These are phyloP conservation scores for Syzygium aromaticum DNA, from an alignment of 345 rosid species.

Conservation along the genomic window DNA sequence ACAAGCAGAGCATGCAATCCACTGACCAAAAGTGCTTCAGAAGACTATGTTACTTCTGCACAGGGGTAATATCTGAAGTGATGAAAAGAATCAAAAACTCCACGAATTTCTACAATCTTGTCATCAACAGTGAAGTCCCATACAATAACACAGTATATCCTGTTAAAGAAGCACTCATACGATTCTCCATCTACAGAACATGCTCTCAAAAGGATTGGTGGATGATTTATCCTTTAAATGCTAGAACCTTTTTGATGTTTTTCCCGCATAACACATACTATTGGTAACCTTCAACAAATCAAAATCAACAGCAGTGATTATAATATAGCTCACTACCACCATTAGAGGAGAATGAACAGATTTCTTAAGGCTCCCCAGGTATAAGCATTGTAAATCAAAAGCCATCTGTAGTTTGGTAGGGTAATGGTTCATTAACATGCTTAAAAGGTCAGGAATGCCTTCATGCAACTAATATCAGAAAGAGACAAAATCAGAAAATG, in stretches of 20 bases:
- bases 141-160: neutral
- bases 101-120: neutral
- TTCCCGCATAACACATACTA: neutral
- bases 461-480: neutral
- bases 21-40: neutral
- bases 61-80: neutral
- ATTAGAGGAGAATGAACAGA: neutral
- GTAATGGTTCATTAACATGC: neutral
- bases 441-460: neutral
- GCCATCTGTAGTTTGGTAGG: neutral
- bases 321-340: neutral
- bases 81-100: neutral
- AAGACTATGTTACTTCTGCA: neutral
- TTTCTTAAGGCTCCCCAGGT: neutral
- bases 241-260: neutral
- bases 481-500: neutral
- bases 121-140: neutral
- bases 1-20: neutral
- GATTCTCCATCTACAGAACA: neutral
- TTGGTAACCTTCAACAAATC: neutral
- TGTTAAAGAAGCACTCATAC: neutral
- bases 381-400: neutral
- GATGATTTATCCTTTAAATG: neutral
- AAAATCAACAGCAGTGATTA: neutral
- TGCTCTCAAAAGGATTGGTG: neutral